Conservation (phyloP, 805 yeast species). For the Yamadazyma philogaea region DNA sequence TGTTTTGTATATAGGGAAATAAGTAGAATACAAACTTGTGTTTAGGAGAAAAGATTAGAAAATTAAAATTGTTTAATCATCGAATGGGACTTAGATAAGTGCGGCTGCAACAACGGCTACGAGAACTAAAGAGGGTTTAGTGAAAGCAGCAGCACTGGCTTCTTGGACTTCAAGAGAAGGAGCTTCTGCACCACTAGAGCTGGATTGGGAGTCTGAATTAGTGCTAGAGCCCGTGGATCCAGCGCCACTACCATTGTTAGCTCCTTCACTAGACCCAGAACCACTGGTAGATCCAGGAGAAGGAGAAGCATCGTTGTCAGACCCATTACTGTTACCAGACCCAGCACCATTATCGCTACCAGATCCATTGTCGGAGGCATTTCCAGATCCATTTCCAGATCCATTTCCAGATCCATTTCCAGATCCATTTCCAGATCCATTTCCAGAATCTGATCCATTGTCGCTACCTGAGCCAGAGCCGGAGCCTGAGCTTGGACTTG, state of each 20-base stretch:
- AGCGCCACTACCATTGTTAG: conserved; percentile 1
- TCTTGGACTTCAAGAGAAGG: neutral
- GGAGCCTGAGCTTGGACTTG: neutral
- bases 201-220: conserved; percentile 3
- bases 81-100: neutral
- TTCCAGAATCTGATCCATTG: neutral
- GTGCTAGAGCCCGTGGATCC: neutral
- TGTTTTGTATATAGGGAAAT: too few relatives aligned
- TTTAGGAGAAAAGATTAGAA: neutral
- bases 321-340: neutral
- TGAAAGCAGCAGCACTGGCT: neutral
- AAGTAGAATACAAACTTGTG: neutral
- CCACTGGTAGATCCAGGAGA: conserved; percentile 1
- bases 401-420: conserved; percentile 1
- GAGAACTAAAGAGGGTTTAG: neutral
- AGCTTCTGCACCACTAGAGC: neutral
- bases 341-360: conserved; percentile 2
- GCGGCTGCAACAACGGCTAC: neutral
- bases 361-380: conserved; percentile 1
- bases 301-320: neutral
- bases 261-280: neutral
- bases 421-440: conserved; percentile 1
- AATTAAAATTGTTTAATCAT: too few relatives aligned
- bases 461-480: neutral
- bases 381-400: conserved; percentile 1